Conservation (phyloP, 2,329 filamentous ascomycete species). For the Cercospora zeae-maydis region DNA sequence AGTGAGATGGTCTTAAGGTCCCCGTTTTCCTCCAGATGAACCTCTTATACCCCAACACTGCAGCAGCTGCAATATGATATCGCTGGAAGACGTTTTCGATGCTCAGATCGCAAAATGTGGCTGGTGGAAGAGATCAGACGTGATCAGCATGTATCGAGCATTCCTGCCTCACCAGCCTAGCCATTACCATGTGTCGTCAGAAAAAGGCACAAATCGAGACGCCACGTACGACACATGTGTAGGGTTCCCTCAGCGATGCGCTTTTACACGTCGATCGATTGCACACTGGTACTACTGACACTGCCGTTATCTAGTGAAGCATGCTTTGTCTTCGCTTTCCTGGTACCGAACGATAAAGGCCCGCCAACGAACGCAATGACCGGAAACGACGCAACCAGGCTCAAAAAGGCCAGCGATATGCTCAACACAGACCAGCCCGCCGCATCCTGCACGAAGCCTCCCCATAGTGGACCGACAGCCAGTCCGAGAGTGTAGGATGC, state of each 20-base stretch:
- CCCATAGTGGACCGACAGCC: slow-evolving; percentile 6
- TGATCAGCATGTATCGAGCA: background rate
- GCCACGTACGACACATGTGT: background rate
- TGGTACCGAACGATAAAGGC: background rate
- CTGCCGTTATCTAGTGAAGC: background rate
- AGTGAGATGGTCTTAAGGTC: background rate
- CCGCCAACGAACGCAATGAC: background rate
- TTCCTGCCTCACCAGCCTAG: background rate
- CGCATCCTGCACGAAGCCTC: slow-evolving; percentile 8
- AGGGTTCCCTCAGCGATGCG: background rate
- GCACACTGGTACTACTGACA: background rate
- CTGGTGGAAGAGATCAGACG: background rate
- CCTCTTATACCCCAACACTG: background rate
- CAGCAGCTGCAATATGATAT: background rate
- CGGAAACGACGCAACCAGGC: background rate
- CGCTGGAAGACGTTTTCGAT: background rate
- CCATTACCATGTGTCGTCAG: background rate
- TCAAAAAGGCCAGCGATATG: slow-evolving; percentile 3
- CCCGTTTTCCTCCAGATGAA: background rate
- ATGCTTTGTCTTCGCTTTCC: background rate
- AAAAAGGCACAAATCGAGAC: background rate
- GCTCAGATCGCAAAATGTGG: background rate
- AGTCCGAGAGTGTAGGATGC: slow-evolving; percentile 2
- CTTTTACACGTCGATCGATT: background rate
- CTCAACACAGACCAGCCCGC: slow-evolving; percentile 8